These are phyloP conservation scores for Entoloma clypeatum DNA, from an alignment of 1,284 basidiomycete genomes.

Conservation along the genomic window DNA sequence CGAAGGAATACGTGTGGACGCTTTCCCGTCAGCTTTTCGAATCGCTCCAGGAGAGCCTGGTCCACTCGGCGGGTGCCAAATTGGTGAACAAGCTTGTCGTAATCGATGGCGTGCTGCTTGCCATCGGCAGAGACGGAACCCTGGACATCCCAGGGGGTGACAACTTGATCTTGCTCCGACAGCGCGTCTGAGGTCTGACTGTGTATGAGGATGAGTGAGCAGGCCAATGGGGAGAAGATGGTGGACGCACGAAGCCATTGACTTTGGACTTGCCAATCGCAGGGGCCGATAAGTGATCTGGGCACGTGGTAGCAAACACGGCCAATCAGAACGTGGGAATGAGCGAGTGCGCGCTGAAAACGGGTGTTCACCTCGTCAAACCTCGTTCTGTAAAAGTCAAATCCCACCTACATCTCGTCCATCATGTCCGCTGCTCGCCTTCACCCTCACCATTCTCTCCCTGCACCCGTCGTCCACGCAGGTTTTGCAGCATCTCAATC, in stretches of 20 bases:
- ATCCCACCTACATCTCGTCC: not conserved
- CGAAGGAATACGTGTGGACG: constrained; percentile 90
- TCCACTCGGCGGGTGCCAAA: constrained; percentile 91
- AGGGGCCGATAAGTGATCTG: too few relatives aligned
- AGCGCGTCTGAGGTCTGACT: too few relatives aligned
- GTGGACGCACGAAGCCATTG: too few relatives aligned
- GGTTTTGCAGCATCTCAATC: constrained; percentile 68
- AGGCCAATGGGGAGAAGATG: too few relatives aligned
- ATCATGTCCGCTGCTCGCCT: constrained; percentile 44
- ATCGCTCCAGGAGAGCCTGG: constrained; percentile 76
- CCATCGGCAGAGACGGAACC: constrained; percentile 89
- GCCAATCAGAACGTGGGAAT: too few relatives aligned
- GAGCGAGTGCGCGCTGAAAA: constrained; percentile 22
- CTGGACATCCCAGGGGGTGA: constrained; percentile 98
- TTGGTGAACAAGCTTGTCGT: constrained; percentile 92
- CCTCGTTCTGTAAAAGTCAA: constrained; percentile 15
- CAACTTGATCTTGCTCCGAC: constrained; percentile 64
- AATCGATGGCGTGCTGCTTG: constrained; percentile 89
- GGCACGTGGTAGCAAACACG: too few relatives aligned
- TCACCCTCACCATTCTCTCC: constrained; percentile 56
- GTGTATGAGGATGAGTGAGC: too few relatives aligned
- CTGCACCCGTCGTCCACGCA: constrained; percentile 67
- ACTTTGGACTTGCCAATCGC: too few relatives aligned
- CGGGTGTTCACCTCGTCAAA: constrained; percentile 17
- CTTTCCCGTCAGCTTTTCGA: constrained; percentile 88